These are phyloP conservation scores for Ceratocystis lukuohia DNA, from an alignment of 2,329 filamentous ascomycete genomes.

Conservation along the genomic window DNA sequence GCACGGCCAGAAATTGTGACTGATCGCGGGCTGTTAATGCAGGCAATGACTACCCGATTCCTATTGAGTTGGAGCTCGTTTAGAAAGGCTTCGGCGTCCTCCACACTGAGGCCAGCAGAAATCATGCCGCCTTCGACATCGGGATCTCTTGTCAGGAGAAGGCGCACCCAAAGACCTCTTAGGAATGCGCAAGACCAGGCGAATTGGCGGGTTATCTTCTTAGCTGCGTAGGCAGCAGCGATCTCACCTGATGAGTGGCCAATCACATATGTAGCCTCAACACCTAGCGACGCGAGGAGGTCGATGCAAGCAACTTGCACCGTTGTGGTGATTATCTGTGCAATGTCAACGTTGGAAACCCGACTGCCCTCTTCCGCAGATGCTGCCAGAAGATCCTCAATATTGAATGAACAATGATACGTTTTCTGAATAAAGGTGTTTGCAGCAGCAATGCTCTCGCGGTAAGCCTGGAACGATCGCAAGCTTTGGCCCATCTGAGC, in stretches of 20 bases:
- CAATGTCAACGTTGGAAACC: constrained; percentile 24
- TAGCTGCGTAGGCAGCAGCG: constrained; percentile 32
- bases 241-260: constrained; percentile 38
- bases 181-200: constrained; percentile 33
- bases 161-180: constrained; percentile 28
- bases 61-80: constrained; percentile 23
- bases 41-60: constrained; percentile 29
- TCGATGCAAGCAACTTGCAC: constrained; percentile 33
- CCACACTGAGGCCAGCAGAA: constrained; percentile 27
- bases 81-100: constrained; percentile 21
- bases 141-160: constrained; percentile 23
- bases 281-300: constrained; percentile 26
- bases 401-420: background rate
- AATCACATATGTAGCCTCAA: constrained; percentile 28
- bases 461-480: constrained; percentile 32
- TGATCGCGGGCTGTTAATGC: constrained; percentile 33
- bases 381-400: constrained; percentile 4
- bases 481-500: constrained; percentile 32
- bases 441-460: constrained; percentile 28
- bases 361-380: background rate
- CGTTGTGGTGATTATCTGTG: constrained; percentile 32
- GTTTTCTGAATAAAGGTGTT: constrained; percentile 23
- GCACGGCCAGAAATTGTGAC: constrained; percentile 33
- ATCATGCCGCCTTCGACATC: constrained; percentile 31
- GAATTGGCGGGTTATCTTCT: constrained; percentile 27